These are phyloP conservation scores for Trifolium fragiferum DNA, from an alignment of 306 rosid genomes.

Conservation along the genomic window DNA sequence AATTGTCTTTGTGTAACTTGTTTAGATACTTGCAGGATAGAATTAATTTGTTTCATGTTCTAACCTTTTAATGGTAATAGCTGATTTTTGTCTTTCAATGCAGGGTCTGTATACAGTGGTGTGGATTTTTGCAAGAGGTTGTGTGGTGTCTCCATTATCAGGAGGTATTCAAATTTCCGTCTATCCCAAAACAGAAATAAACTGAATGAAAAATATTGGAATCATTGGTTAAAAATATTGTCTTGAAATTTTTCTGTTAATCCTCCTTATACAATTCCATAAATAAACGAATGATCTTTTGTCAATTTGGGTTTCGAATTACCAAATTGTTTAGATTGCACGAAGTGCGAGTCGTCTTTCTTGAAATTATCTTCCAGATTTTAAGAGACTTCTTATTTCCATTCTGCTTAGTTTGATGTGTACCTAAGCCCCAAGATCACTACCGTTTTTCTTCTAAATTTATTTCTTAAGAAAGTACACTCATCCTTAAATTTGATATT, in stretches of 20 bases:
- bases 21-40: not conserved
- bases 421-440: conserved; percentile 25
- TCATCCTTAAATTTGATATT: conserved; percentile 31
- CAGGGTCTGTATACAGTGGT: conserved; percentile 94
- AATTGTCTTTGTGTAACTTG: conserved; percentile 20
- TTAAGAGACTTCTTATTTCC: conserved; percentile 8
- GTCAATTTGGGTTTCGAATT: conserved; percentile 6
- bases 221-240: conserved; percentile 30
- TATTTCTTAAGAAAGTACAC: conserved; percentile 23
- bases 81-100: conserved; percentile 36
- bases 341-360: not conserved
- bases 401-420: not conserved
- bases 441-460: not conserved
- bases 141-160: conserved; percentile 91
- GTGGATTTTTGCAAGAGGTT: conserved; percentile 98
- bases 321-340: conserved; percentile 19
- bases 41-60: conserved; percentile 12
- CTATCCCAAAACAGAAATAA: conserved; percentile 34
- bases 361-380: conserved; percentile 6
- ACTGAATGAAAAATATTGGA: conserved; percentile 23
- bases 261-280: conserved; percentile 16
- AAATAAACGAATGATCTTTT: conserved; percentile 14
- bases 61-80: conserved; percentile 23
- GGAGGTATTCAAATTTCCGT: conserved; percentile 65
- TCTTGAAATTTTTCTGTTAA: conserved; percentile 7